phyloP scores from a whole-genome alignment of 345 rosid species.

The Microthlaspi erraticum region DNA sequence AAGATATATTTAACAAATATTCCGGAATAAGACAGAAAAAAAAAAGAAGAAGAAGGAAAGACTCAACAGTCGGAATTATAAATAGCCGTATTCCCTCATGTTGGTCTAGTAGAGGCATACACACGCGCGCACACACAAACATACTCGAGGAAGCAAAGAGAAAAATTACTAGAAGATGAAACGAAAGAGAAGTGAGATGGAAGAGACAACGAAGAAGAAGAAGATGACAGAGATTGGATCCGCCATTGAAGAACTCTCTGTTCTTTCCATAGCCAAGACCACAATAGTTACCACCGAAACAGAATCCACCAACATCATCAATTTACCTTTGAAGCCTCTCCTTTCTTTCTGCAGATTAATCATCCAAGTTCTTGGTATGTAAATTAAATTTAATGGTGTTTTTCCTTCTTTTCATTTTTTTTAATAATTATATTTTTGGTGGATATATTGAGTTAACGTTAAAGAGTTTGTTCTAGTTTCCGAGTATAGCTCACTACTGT shows the following conservation, averaged over 20 bases:
- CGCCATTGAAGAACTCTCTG: constrained; percentile 81
- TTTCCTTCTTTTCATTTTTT: neutral
- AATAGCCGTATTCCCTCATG: constrained; percentile 17
- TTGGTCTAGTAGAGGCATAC: constrained; percentile 26
- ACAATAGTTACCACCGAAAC: constrained; percentile 47
- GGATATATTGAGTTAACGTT: neutral
- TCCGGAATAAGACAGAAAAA: neutral
- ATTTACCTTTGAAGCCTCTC: constrained; percentile 67
- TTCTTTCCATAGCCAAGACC: constrained; percentile 43
- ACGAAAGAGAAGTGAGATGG: constrained; percentile 69
- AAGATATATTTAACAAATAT: constrained; percentile 13
- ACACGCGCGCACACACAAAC: constrained; percentile 11
- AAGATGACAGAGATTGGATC: constrained; percentile 71
- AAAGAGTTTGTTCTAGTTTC: neutral
- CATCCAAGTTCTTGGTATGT: constrained; percentile 81
- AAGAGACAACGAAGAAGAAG: constrained; percentile 46
- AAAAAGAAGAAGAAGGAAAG: neutral
- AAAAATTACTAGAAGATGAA: constrained; percentile 52
- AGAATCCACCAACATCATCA: constrained; percentile 43
- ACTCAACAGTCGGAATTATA: constrained; percentile 17
- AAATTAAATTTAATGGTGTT: neutral
- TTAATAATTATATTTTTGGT: neutral
- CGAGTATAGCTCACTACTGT: constrained; percentile 4
- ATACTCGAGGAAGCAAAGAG: constrained; percentile 15
- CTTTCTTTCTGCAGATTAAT: constrained; percentile 66